Evolutionary conservation across 148 eudicot species (phyloP).

Genomic region (Rhododendron williamsianum): DNA sequence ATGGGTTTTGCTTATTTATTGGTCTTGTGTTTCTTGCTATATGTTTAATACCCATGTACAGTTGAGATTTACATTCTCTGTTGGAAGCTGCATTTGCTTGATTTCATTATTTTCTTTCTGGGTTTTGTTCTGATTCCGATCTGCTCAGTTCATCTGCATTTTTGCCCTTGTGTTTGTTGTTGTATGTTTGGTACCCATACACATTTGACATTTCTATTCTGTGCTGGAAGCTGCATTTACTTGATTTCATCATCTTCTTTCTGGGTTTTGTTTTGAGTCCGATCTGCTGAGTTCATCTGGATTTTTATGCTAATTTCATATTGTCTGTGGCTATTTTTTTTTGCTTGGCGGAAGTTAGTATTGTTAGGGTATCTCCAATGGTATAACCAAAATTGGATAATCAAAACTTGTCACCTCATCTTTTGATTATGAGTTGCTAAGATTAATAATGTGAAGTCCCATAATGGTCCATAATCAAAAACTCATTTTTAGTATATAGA

Average conservation of each 20-base stretch:
- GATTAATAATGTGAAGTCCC: too few species aligned
- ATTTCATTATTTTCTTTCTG: conserved; percentile 1
- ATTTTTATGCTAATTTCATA: not conserved
- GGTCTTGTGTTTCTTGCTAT: not conserved
- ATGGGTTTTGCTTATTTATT: not conserved
- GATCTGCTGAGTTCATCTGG: conserved; percentile 1
- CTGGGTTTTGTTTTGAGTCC: conserved; percentile 4
- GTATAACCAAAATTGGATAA: too few species aligned
- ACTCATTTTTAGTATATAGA: too few species aligned
- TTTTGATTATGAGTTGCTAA: too few species aligned
- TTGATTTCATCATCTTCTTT: not conserved
- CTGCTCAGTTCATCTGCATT: not conserved
- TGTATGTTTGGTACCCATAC: not conserved
- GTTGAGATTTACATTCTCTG: not conserved
- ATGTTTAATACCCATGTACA: not conserved
- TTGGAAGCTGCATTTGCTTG: not conserved
- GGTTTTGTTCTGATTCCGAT: conserved; percentile 5
- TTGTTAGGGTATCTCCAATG: too few species aligned
- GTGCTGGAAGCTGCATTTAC: not conserved
- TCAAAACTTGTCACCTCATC: too few species aligned
- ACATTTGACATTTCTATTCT: not conserved
- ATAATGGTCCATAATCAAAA: too few species aligned
- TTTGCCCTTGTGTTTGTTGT: not conserved
- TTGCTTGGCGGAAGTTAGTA: not conserved
- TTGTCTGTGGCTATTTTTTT: not conserved